Conservation (phyloP, 2,329 filamentous ascomycete species). For the Tolypocladium tundrense region DNA sequence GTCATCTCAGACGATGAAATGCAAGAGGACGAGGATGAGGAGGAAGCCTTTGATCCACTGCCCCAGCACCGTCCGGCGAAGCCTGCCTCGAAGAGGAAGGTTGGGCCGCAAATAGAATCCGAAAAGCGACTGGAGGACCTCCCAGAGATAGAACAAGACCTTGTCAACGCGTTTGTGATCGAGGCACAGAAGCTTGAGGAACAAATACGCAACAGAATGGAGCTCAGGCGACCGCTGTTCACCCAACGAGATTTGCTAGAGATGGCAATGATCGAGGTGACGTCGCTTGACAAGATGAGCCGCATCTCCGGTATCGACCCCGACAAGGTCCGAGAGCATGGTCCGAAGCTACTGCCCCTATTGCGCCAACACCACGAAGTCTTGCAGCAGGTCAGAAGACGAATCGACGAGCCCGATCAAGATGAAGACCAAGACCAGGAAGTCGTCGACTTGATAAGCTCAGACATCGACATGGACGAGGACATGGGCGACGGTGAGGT, state of each 20-base stretch:
- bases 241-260: slow-evolving; percentile 58
- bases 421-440: slow-evolving; percentile 22
- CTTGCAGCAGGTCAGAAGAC: slow-evolving; percentile 36
- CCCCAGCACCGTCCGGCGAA: slow-evolving; percentile 25
- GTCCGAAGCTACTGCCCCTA: slow-evolving; percentile 49
- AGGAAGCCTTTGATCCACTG: slow-evolving; percentile 37
- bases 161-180: slow-evolving; percentile 55
- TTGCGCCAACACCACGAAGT: slow-evolving; percentile 36
- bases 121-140: slow-evolving; percentile 45
- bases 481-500: slow-evolving; percentile 23
- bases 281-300: slow-evolving; percentile 49
- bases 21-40: slow-evolving; percentile 23
- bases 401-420: slow-evolving; percentile 20
- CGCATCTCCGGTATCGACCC: slow-evolving; percentile 51
- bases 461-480: slow-evolving; percentile 27
- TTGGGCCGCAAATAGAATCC: slow-evolving; percentile 48
- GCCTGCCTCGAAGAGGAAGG: slow-evolving; percentile 13
- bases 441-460: slow-evolving; percentile 46
- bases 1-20: slow-evolving; percentile 30
- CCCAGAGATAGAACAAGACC: slow-evolving; percentile 47
- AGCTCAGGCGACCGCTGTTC: slow-evolving; percentile 51
- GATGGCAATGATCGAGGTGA: slow-evolving; percentile 64
- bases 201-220: slow-evolving; percentile 48
- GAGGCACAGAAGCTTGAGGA: slow-evolving; percentile 52
- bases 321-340: slow-evolving; percentile 52